phyloP scores from a whole-genome alignment of 345 rosid genomes.

The Geranium rotundifolium region DNA sequence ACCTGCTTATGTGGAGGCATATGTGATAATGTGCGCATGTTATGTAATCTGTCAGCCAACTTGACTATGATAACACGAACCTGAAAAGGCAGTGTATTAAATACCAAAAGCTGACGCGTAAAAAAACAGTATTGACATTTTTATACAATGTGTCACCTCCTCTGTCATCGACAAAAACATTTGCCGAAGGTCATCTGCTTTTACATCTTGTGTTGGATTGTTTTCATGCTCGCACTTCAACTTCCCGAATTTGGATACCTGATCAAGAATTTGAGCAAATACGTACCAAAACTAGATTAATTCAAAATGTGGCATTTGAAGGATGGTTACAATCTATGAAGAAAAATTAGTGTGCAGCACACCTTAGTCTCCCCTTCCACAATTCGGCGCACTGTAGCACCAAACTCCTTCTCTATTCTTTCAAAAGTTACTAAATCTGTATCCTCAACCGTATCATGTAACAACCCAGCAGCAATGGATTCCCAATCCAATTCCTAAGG shows the following conservation, averaged over 20 bases:
- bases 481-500: slow-evolving; percentile 96
- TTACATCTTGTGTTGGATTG: slow-evolving; percentile 77
- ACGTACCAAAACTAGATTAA: not conserved
- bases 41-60: slow-evolving; percentile 95
- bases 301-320: not conserved
- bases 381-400: slow-evolving; percentile 77
- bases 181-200: slow-evolving; percentile 97
- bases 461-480: slow-evolving; percentile 88
- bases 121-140: slow-evolving; percentile 1
- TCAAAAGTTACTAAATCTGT: slow-evolving; percentile 83
- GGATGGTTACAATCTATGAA: not conserved
- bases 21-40: slow-evolving; percentile 87
- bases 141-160: slow-evolving; percentile 40
- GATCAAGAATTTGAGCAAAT: slow-evolving; percentile 1
- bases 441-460: slow-evolving; percentile 98
- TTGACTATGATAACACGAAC: slow-evolving; percentile 98
- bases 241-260: slow-evolving; percentile 97
- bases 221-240: slow-evolving; percentile 65
- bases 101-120: not conserved
- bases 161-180: slow-evolving; percentile 98
- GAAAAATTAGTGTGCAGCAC: slow-evolving; percentile 7
- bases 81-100: slow-evolving; percentile 33
- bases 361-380: slow-evolving; percentile 99
- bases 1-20: slow-evolving; percentile 99
- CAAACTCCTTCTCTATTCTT: slow-evolving; percentile 86